Evolutionary conservation across 2,329 filamentous ascomycete species (phyloP).

Genomic region (Ophiocordyceps camponoti-leonardi): DNA sequence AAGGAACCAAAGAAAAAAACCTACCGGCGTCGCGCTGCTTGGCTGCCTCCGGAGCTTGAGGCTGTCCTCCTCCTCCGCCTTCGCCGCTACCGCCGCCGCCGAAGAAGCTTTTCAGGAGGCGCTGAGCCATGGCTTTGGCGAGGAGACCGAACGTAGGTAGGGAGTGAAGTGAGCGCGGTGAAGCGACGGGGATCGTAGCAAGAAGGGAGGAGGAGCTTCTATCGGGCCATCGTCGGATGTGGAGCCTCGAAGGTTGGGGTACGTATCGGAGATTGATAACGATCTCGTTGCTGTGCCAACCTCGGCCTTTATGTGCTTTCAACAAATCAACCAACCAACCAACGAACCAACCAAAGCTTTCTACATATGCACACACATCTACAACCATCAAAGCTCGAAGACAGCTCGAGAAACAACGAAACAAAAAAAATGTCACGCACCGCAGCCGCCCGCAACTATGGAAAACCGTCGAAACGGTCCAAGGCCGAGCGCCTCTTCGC

Average conservation of each 20-base stretch:
- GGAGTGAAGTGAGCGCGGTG: neutral
- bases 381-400: neutral
- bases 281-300: constrained; percentile 4
- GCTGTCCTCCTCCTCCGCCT: constrained; percentile 15
- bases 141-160: neutral
- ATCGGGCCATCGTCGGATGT: too few species aligned
- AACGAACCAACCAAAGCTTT: too few species aligned
- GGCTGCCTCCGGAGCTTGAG: constrained; percentile 18
- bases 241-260: too few species aligned
- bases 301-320: neutral
- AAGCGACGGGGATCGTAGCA: neutral
- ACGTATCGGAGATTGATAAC: too few species aligned
- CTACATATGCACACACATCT: too few species aligned
- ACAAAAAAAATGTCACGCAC: constrained; percentile 26
- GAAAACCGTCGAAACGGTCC: constrained; percentile 28
- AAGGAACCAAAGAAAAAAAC: too few species aligned
- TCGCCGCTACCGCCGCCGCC: constrained; percentile 41
- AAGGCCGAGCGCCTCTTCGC: constrained; percentile 31
- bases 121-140: constrained; percentile 28
- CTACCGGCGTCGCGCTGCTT: constrained; percentile 45
- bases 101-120: constrained; percentile 49
- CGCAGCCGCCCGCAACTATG: constrained; percentile 29
- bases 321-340: neutral
- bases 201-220: neutral
- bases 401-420: too few species aligned